Percentiles rank a stretch among this genome's conserved stretches.
phyloP scores from a whole-genome alignment of 805 yeast species.

The Monosporozyma unispora region DNA sequence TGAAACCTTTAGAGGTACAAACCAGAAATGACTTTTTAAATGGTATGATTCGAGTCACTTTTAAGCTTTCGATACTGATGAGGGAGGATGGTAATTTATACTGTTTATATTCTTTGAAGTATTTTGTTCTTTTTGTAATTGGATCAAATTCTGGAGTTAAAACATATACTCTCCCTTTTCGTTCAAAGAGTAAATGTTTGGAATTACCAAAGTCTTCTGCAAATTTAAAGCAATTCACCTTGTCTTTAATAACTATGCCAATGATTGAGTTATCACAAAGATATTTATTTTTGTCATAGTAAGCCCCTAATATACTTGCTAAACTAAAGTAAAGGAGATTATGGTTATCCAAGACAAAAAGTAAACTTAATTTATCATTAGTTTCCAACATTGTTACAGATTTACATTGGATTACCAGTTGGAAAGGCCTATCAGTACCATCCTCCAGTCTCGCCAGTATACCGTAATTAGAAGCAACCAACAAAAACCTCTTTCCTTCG shows the following conservation, averaged over 20 bases:
- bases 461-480: conserved; percentile 59
- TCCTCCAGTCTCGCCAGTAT: conserved; percentile 38
- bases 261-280: conserved; percentile 30
- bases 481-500: conserved; percentile 37
- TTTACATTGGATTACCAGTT: conserved; percentile 27
- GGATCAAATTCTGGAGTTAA: conserved; percentile 30
- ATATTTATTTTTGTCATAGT: conserved; percentile 35
- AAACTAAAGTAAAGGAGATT: conserved; percentile 54
- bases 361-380: conserved; percentile 38
- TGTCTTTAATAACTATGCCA: conserved; percentile 45
- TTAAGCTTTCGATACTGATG: conserved; percentile 15
- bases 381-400: conserved; percentile 52
- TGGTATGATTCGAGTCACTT: conserved; percentile 49
- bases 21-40: conserved; percentile 60
- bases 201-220: conserved; percentile 59
- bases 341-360: conserved; percentile 51
- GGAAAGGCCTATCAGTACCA: conserved; percentile 9
- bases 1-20: conserved; percentile 59
- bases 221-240: conserved; percentile 52
- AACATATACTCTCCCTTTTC: conserved; percentile 40
- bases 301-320: conserved; percentile 53
- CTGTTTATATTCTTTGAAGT: conserved; percentile 43
- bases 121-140: conserved; percentile 24
- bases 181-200: conserved; percentile 48
- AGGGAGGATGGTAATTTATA: conserved; percentile 41